These are phyloP conservation scores for Neopestalotiopsis clavispora DNA, from an alignment of 2,329 filamentous ascomycete genomes.

Conservation along the genomic window DNA sequence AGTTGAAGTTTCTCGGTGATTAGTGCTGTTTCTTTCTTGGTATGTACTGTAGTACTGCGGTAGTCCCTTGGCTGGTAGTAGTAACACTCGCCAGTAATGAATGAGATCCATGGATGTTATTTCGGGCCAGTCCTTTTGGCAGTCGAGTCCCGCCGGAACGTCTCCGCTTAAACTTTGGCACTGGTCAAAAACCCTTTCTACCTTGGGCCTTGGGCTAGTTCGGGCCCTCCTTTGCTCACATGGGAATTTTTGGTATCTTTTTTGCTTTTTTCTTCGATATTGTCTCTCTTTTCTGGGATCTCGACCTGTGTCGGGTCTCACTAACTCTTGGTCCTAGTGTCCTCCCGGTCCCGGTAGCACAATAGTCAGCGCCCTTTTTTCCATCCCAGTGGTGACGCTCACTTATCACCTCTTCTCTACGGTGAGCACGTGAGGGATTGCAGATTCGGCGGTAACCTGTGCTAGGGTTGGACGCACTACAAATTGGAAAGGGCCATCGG, in stretches of 20 bases:
- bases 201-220: not conserved
- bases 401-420: not conserved
- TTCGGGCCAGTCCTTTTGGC: not conserved
- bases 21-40: not conserved
- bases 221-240: not conserved
- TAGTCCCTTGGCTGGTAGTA: no score
- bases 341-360: not conserved
- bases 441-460: not conserved
- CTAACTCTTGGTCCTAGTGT: not conserved
- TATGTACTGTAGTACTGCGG: no score
- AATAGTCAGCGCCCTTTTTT: not conserved
- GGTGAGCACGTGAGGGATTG: not conserved
- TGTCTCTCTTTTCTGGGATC: not conserved
- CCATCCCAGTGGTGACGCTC: not conserved
- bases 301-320: not conserved
- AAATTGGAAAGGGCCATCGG: not conserved
- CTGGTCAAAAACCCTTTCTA: not conserved
- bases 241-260: not conserved
- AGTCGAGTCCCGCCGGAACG: not conserved
- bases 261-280: not conserved
- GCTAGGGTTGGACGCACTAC: not conserved
- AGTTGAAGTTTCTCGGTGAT: not conserved
- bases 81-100: no score
- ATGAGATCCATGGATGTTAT: no score
- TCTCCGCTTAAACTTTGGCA: not conserved